Base-by-base conservation (phyloP, 208 protist genomes). In the Leptomonas seymouri region DNA sequence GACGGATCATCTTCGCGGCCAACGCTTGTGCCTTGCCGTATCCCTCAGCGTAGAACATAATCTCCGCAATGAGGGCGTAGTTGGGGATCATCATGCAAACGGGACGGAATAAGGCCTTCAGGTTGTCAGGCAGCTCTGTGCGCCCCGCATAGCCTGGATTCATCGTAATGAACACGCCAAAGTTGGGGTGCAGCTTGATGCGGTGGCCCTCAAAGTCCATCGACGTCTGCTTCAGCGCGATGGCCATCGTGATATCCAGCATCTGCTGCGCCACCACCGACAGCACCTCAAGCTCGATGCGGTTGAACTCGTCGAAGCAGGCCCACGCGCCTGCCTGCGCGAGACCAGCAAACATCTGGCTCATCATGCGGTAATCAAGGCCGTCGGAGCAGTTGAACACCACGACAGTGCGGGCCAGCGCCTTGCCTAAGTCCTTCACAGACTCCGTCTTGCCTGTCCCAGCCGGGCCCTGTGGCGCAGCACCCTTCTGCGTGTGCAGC, bases 261-360 rank as follows among this genome's bases (percentile, higher is more conserved):
- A 98, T 97, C 76, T 99, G 97, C 81, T 98, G 93, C 25, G 97
- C 97, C 58, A 99, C 91, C 18, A 99, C 98, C 25, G 97, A 99
- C 51, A 99, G 89, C 67, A 98, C 97, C 78, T 99, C 97, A n/a
- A 99, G 91, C 55, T 99, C 97, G 82, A 99, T 99, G 75, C 98
- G 93, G 83, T 99, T 99, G 90, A 99, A 99, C 85, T 99, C 98
- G 86, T 99, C 98, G 82, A 99, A 99, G 86, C 98, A 99, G 20
- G 97, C 93, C 97, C 97, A 99, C 30, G 98, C 97, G 36, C 98
- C 98, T 39, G 89, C 93, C 68, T 97, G 93, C 18, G 94, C 93
- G 6, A 98, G 86, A 8, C 97, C 97, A 63, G 97, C 95, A 80
- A 98, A 98, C 89, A 98, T 98, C 68, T 95, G 91, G 58, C 87